Evolutionary conservation across 2,329 filamentous ascomycete species (phyloP), one percentile per base, ranked within the genome.

Genomic region (Celoporthe dispersa): DNA sequence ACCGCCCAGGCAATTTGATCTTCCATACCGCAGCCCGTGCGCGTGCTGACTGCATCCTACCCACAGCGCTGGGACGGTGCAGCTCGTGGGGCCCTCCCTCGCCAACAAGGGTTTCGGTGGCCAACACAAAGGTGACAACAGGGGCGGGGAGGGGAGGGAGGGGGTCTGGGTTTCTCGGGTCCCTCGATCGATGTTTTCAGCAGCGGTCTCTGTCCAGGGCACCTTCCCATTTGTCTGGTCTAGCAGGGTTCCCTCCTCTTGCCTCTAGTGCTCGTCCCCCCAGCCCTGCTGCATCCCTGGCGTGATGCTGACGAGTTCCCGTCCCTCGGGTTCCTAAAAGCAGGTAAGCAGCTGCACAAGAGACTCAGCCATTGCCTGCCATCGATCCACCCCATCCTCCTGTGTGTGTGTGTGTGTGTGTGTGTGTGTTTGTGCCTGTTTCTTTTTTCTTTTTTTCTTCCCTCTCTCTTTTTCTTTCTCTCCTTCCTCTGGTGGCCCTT

Each of bases 261-360:
- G 51, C 60, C 63, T 53, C 51, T 66, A 9, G 63, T n/a, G 22
- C 14, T 66, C 28, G 51, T 55, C 51, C 48, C 48, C 48, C 44
- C 57, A 41, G 37, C 19, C 51, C 14, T 60, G 35, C 64, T 71
- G 67, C 67, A 66, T 59, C 16, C 62, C 64, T 71, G 70, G 70
- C 64, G 70, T 71, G 70, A 71, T 65, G 63, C 63, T 71, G 69
- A 71, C 69, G 69, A 69, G 28, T 25, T 41, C 44, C 28, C 37
- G 51, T 63, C 25, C 57, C 55, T 44, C 59, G 59, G 44, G 41
- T 60, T 66, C 64, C 60, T 55, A 22, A 51, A 59, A 62, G 64
- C 55, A 59, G 64, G 35, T n/a, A 35, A 48, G 63, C 19, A 48
- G 63, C 19, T 25, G 53, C 53, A 57, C 12, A 6, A 57, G 16